These are phyloP conservation scores for Hibiscus trionum DNA, from an alignment of 345 rosid species.

Conservation along the genomic window DNA sequence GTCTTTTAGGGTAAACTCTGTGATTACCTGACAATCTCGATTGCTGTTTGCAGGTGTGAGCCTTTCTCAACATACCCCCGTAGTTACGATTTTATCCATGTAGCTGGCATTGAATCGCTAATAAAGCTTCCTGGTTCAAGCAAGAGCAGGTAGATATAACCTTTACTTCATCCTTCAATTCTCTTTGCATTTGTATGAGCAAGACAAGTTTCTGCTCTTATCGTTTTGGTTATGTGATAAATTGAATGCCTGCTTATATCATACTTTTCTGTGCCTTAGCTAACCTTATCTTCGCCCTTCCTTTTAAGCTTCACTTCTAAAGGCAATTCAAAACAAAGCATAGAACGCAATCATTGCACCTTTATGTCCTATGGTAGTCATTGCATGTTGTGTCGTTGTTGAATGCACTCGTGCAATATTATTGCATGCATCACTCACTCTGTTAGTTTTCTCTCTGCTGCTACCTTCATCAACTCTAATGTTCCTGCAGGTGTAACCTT, in stretches of 20 bases:
- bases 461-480: neutral
- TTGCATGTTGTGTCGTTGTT: neutral
- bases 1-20: neutral
- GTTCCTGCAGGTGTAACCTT: constrained; percentile 64
- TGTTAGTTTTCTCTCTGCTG: neutral
- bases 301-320: neutral
- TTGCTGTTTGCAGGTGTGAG: constrained; percentile 69
- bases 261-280: neutral
- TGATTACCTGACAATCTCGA: constrained; percentile 5
- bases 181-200: neutral
- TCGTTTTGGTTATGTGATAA: neutral
- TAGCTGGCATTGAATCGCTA: constrained; percentile 68
- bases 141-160: constrained; percentile 25
- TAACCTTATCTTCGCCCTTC: neutral
- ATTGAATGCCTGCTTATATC: neutral
- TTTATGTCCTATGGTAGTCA: neutral
- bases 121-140: constrained; percentile 37
- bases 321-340: neutral
- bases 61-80: constrained; percentile 99
- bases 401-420: neutral
- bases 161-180: neutral
- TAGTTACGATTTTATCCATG: constrained; percentile 84
- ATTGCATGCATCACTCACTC: neutral
- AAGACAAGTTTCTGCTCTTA: neutral
- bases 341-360: neutral